A percentile compares a stretch with the other conserved stretches of the same genome.
These are phyloP conservation scores for Mycena pura DNA, from an alignment of 768 basidiomycete species.

Conservation along the genomic window DNA sequence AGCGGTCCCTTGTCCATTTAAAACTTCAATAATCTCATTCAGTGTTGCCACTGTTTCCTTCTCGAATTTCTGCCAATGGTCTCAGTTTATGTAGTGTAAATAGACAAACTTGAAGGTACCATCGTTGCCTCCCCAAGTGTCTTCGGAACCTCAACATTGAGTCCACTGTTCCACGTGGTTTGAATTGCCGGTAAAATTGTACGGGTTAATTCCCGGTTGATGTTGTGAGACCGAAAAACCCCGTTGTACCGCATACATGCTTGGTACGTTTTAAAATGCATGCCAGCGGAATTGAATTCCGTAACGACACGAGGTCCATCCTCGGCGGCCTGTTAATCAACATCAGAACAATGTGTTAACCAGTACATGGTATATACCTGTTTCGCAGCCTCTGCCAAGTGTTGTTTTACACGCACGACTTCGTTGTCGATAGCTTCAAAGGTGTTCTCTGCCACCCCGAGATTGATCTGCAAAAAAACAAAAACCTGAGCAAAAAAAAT, in stretches of 20 bases:
- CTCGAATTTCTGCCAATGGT: neutral
- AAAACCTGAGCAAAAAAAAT: neutral
- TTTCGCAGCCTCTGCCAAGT: neutral
- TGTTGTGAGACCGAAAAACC: neutral
- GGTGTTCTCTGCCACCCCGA: neutral
- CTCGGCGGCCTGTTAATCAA: neutral
- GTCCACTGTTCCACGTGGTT: neutral
- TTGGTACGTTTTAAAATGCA: neutral
- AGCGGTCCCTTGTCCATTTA: neutral
- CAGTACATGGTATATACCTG: neutral
- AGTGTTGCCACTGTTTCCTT: neutral
- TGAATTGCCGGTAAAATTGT: conserved; percentile 6
- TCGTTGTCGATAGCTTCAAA: neutral
- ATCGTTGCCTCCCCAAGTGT: neutral
- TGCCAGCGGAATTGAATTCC: neutral
- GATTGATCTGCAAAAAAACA: neutral
- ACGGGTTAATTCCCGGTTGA: conserved; percentile 5
- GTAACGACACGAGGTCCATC: neutral
- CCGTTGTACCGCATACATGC: conserved; percentile 2
- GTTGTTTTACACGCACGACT: neutral
- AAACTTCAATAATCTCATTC: neutral
- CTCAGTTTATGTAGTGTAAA: neutral
- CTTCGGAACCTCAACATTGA: conserved; percentile 9
- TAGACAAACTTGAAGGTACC: neutral
- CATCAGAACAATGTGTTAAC: neutral